Evolutionary conservation across 148 eudicot species (phyloP).

Genomic region (Diospyros kaki): DNA sequence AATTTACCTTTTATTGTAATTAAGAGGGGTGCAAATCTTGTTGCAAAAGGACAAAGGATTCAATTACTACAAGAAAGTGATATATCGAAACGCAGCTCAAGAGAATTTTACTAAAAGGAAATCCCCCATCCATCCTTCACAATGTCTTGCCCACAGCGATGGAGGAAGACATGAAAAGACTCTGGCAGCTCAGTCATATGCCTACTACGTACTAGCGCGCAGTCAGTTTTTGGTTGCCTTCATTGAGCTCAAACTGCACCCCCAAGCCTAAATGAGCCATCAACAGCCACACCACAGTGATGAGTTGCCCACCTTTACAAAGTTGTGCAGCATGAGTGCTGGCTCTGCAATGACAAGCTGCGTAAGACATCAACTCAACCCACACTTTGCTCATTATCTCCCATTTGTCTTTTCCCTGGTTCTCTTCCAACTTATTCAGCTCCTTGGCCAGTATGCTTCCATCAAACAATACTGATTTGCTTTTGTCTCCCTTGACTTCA

Average conservation of each 20-base stretch:
- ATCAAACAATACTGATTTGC: slow-evolving; percentile 22
- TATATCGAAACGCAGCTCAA: too few relatives aligned
- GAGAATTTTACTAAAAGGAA: too few relatives aligned
- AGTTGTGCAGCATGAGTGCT: slow-evolving; percentile 12
- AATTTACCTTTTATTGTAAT: too few relatives aligned
- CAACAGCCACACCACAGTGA: slow-evolving; percentile 20
- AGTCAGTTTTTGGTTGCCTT: slow-evolving; percentile 7
- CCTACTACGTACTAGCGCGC: background rate
- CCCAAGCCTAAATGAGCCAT: slow-evolving; percentile 26
- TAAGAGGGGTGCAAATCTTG: too few relatives aligned
- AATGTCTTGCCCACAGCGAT: too few relatives aligned
- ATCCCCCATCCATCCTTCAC: too few relatives aligned
- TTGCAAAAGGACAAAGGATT: too few relatives aligned
- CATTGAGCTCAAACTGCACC: slow-evolving; percentile 17
- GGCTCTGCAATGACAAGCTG: slow-evolving; percentile 11
- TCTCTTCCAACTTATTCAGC: background rate
- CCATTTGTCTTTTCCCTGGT: background rate
- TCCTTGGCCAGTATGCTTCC: slow-evolving; percentile 20
- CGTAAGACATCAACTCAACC: slow-evolving; percentile 17
- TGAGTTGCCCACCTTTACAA: slow-evolving; percentile 19
- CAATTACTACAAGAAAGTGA: too few relatives aligned
- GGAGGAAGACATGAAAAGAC: background rate
- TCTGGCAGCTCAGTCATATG: too few relatives aligned
- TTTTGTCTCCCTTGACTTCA: slow-evolving; percentile 15
- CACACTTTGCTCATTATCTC: slow-evolving; percentile 22